Evolutionary conservation across 129 eudicot genomes (phyloP), one percentile per base, ranked within the genome.

Genomic region (Erigeron canadensis): DNA sequence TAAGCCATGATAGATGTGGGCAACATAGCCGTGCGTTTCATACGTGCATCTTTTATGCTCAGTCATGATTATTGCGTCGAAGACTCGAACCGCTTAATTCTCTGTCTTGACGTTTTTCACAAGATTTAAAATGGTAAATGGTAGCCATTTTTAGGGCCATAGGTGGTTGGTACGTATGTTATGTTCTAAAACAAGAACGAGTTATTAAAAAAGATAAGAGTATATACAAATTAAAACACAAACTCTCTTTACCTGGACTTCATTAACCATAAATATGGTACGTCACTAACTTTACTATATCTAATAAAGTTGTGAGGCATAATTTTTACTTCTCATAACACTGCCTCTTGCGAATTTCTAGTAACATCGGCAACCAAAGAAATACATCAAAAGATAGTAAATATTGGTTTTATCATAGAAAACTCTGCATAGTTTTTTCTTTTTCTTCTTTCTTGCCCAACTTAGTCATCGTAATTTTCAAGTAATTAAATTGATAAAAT

Each of bases 181-280:
- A 23, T 42, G 76, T 16, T 9, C 67, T 23, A 57, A 58, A 72
- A 23, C 57, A 71, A 44, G 66, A 71, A 71, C 76, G 9, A 15
- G 61, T 63, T 41, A 17, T 8, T 5, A 11, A 46, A 12, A 46
- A 17, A 43, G 23, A 17, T 65, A 11, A 44, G 43, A 65, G 47
- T 21, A 62, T 21, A 62, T 15, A 10, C 42, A 8, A 39, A 21
- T 3, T 0, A 43, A 15, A 21, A 15, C 22, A 3, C 22, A 22
- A 18, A 23, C 6, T 57, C 8, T 57, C 37, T 21, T 19, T 10
- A 56, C 13, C 21, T 57, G 63, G 8, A 7, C 18, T 18, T 54
- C 61, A 10, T 57, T 28, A 28, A 28, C 34, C 34, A 28, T 28
- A 28, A 28, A 28, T 28, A 28, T 28, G 3, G 3, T 28, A 28